A percentile compares a stretch with the other conserved stretches of the same genome.
Evolutionary conservation across 768 basidiomycete species (phyloP).

Genomic region (Leucocoprinus leucothites): DNA sequence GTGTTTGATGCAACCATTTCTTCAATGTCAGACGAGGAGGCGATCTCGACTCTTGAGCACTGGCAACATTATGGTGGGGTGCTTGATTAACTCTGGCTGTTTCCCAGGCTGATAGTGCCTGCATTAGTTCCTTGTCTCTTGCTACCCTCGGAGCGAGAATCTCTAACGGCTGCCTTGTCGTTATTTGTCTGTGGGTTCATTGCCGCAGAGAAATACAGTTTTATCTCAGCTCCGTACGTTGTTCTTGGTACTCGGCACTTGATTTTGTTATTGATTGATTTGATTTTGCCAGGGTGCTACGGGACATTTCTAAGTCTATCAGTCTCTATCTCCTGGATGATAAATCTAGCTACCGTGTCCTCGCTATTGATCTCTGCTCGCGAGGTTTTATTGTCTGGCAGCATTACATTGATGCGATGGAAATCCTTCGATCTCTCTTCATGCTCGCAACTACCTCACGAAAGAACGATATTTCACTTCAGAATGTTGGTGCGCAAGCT

Average conservation of each 20-base stretch:
- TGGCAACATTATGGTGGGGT: slow-evolving; percentile 64
- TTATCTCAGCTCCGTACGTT: slow-evolving; percentile 68
- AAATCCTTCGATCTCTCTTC: slow-evolving; percentile 82
- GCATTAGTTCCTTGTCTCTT: slow-evolving; percentile 58
- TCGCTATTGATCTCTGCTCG: slow-evolving; percentile 88
- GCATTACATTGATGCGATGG: slow-evolving; percentile 87
- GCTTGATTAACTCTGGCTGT: neutral
- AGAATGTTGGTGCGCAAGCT: slow-evolving; percentile 75
- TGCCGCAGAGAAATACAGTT: slow-evolving; percentile 73
- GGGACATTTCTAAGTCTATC: slow-evolving; percentile 83
- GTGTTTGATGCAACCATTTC: slow-evolving; percentile 77
- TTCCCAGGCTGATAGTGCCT: neutral
- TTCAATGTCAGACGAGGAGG: slow-evolving; percentile 65
- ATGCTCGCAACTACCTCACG: slow-evolving; percentile 67
- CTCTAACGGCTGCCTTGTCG: slow-evolving; percentile 58
- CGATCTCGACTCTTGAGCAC: slow-evolving; percentile 51
- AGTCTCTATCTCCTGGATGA: slow-evolving; percentile 75
- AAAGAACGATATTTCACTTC: slow-evolving; percentile 65
- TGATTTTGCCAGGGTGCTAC: slow-evolving; percentile 54
- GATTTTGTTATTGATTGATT: slow-evolving; percentile 2
- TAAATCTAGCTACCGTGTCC: slow-evolving; percentile 55
- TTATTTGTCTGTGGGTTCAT: slow-evolving; percentile 82
- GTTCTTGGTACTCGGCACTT: neutral
- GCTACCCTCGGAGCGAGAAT: slow-evolving; percentile 57
- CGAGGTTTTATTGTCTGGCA: slow-evolving; percentile 95